phyloP scores from a whole-genome alignment of 192 early-diverging fungal species.

The Spinellus fusiger region DNA sequence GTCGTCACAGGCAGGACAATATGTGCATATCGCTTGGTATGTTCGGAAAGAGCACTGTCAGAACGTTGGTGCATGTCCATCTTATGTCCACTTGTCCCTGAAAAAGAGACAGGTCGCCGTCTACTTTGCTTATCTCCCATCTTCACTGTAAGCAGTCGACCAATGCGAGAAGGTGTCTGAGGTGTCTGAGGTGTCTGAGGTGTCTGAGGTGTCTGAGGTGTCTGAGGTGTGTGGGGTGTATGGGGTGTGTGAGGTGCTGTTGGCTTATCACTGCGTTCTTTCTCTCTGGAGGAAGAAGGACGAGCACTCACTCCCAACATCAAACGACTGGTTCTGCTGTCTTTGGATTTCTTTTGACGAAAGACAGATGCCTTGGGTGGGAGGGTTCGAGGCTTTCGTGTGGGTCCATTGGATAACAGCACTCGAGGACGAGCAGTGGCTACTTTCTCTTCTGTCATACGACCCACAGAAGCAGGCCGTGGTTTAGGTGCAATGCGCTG shows the following conservation, averaged over 20 bases:
- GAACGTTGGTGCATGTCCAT: neutral
- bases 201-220: neutral
- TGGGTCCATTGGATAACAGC: neutral
- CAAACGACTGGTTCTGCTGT: slow-evolving; percentile 18
- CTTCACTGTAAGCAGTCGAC: neutral
- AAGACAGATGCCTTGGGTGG: slow-evolving; percentile 7
- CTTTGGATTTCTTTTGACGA: slow-evolving; percentile 13
- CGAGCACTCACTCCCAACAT: slow-evolving; percentile 22
- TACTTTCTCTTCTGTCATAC: neutral
- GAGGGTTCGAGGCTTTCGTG: slow-evolving; percentile 1
- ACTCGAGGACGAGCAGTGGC: neutral
- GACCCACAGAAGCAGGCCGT: neutral
- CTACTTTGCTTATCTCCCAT: neutral
- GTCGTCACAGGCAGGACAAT: neutral
- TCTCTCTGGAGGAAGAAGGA: neutral
- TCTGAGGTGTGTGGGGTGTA: neutral
- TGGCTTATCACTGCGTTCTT: slow-evolving; percentile 1
- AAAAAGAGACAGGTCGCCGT: slow-evolving; percentile 10
- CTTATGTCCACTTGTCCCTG: neutral
- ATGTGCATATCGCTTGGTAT: neutral
- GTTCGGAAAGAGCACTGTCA: neutral
- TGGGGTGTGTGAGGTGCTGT: too few relatives aligned
- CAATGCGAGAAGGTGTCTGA: neutral
- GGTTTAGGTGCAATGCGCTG: neutral
- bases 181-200: neutral